These are phyloP conservation scores for Eimeria maxima DNA, from an alignment of 169 alveolate species.

Conservation along the genomic window DNA sequence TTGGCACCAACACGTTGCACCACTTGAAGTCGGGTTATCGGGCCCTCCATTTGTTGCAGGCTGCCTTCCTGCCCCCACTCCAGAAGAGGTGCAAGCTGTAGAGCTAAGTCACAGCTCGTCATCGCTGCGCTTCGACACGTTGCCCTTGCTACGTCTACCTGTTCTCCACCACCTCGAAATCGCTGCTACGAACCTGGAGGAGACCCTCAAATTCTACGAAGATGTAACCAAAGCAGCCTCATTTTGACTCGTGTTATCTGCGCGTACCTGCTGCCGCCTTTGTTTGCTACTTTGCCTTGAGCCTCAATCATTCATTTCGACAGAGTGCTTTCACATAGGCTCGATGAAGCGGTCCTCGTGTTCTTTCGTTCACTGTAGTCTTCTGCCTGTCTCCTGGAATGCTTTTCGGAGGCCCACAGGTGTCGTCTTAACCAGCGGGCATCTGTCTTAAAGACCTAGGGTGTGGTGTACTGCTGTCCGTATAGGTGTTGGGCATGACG, in stretches of 20 bases:
- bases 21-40: not conserved
- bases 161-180: conserved; percentile 66
- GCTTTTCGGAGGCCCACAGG: no score
- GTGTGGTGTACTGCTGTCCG: not conserved
- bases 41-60: not conserved
- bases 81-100: conserved; percentile 23
- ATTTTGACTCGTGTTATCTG: no score
- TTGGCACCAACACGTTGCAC: no score
- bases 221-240: not conserved
- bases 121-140: conserved; percentile 26
- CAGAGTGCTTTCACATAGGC: no score
- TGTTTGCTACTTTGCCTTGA: no score
- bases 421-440: not conserved
- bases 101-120: not conserved
- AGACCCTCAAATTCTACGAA: conserved; percentile 41
- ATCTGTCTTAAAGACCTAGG: not conserved
- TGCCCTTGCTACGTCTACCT: conserved; percentile 5
- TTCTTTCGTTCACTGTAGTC: no score
- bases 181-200: not conserved
- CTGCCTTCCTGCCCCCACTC: conserved; percentile 28
- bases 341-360: no score
- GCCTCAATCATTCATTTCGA: no score
- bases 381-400: no score
- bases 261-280: no score
- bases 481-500: conserved; percentile 59